Conservation (phyloP, 768 basidiomycete species). For the Leccinum variicolor region DNA sequence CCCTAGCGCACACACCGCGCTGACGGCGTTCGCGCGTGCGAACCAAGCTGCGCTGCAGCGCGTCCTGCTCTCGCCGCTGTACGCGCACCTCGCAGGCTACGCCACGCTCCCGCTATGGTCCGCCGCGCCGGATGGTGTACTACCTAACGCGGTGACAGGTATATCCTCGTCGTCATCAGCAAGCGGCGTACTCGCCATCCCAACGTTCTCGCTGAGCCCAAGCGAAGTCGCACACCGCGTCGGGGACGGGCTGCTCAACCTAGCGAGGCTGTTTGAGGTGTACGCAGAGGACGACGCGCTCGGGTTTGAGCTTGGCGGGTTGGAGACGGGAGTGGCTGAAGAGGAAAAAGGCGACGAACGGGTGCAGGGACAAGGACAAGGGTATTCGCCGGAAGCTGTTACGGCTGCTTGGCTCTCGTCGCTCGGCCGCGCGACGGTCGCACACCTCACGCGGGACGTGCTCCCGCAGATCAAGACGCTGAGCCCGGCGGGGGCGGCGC, state of each 20-base stretch:
- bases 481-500: conserved; percentile 66
- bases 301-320: conserved; percentile 79
- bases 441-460: conserved; percentile 64
- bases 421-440: conserved; percentile 76
- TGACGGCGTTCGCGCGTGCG: conserved; percentile 62
- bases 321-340: conserved; percentile 35
- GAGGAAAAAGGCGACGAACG: background rate
- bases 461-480: conserved; percentile 71
- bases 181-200: conserved; percentile 48
- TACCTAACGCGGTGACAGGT: conserved; percentile 36
- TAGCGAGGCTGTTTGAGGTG: conserved; percentile 91
- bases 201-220: conserved; percentile 90
- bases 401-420: conserved; percentile 91
- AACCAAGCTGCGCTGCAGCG: conserved; percentile 78
- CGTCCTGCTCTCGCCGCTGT: conserved; percentile 82
- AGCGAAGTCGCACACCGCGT: conserved; percentile 85
- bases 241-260: conserved; percentile 90
- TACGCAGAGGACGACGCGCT: conserved; percentile 92
- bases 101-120: conserved; percentile 67
- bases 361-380: conserved; percentile 25
- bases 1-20: conserved; percentile 47
- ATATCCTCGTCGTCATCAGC: background rate
- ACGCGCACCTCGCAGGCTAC: conserved; percentile 69
- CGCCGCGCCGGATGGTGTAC: conserved; percentile 30
- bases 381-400: conserved; percentile 66